Evolutionary conservation across 164 flowering plant species (phyloP).

Genomic region (Annona cherimola): DNA sequence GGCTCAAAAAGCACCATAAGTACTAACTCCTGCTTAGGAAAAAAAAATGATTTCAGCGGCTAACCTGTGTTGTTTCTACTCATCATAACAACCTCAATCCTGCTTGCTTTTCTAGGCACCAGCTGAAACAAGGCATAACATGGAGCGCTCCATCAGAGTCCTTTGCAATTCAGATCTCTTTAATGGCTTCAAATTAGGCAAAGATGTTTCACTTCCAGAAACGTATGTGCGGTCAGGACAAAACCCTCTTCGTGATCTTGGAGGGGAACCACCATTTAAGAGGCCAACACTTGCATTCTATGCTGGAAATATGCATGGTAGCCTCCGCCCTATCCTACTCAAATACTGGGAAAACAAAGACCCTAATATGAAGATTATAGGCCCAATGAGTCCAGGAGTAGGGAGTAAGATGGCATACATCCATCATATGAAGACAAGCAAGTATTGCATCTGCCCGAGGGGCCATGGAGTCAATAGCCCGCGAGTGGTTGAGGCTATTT

Average conservation of each 20-base stretch:
- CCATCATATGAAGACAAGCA: conserved; percentile 9
- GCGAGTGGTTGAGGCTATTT: conserved; percentile 10
- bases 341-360: conserved; percentile 13
- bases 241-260: conserved; percentile 7
- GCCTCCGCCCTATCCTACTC: conserved; percentile 2
- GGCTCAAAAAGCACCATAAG: background rate
- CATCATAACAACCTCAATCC: background rate
- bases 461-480: conserved; percentile 13
- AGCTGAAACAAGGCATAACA: conserved; percentile 7
- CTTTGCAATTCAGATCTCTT: conserved; percentile 14
- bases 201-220: conserved; percentile 11
- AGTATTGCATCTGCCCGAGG: conserved; percentile 15
- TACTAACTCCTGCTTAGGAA: background rate
- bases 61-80: background rate
- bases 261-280: conserved; percentile 8
- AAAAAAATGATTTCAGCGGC: background rate
- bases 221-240: conserved; percentile 3
- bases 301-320: conserved; percentile 15
- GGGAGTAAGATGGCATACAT: conserved; percentile 4
- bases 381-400: conserved; percentile 7
- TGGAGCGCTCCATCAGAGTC: conserved; percentile 7
- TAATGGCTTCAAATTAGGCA: conserved; percentile 16
- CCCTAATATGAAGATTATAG: conserved; percentile 13
- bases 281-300: conserved; percentile 11
- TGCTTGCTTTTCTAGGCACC: conserved; percentile 7